A percentile compares a stretch with the other conserved stretches of the same genome.
phyloP scores from a whole-genome alignment of 257 asterid species.

The Penstemon newberryi region DNA sequence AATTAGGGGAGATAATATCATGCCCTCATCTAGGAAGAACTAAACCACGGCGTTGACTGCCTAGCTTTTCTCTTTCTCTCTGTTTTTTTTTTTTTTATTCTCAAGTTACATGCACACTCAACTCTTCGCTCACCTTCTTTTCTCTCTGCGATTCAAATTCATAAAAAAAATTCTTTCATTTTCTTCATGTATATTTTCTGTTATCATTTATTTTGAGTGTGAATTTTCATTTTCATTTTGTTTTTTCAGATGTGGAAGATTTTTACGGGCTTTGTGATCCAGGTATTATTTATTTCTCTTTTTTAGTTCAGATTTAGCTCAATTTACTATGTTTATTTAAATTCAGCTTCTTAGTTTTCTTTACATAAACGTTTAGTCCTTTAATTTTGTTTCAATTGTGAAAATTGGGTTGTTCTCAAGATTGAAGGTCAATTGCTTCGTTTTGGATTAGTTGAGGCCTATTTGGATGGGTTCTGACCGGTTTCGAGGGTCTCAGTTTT shows the following conservation, averaged over 20 bases:
- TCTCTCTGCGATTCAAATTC: slow-evolving; percentile 37
- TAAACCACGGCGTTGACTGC: slow-evolving; percentile 36
- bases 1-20: background rate
- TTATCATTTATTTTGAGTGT: slow-evolving; percentile 3
- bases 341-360: slow-evolving; percentile 15
- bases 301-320: slow-evolving; percentile 26
- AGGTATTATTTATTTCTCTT: slow-evolving; percentile 42
- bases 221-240: slow-evolving; percentile 8
- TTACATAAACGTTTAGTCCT: slow-evolving; percentile 13
- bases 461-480: too few species aligned
- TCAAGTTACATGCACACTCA: slow-evolving; percentile 42
- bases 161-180: slow-evolving; percentile 29
- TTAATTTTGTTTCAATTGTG: background rate
- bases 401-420: background rate
- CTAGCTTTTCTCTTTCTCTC: slow-evolving; percentile 4
- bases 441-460: background rate
- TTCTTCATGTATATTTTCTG: slow-evolving; percentile 22
- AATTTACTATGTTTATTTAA: slow-evolving; percentile 20
- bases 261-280: slow-evolving; percentile 92
- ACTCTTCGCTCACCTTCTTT: slow-evolving; percentile 22
- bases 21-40: background rate
- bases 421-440: slow-evolving; percentile 13
- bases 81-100: slow-evolving; percentile 15
- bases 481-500: too few species aligned
- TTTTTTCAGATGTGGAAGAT: slow-evolving; percentile 77